Evolutionary conservation across 2,329 filamentous ascomycete genomes (phyloP).

Genomic region (Alternaria arborescens): DNA sequence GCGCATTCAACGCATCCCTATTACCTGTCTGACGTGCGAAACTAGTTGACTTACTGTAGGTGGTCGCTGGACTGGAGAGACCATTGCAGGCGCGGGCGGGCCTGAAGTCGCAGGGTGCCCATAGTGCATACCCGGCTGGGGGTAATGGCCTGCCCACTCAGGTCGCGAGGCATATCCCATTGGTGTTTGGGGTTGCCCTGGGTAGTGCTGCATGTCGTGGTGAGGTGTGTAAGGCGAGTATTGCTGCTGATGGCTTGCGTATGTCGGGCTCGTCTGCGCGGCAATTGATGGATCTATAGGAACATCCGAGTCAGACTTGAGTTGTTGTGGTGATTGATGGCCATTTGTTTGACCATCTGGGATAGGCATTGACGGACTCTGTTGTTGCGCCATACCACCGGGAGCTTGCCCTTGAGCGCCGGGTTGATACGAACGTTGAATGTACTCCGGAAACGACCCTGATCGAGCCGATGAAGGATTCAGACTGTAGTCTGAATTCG

Average conservation of each 20-base stretch:
- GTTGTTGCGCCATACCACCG: conserved; percentile 97
- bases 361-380: conserved; percentile 95
- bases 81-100: conserved; percentile 64
- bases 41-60: conserved; percentile 64
- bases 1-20: conserved; percentile 1
- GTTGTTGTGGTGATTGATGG: conserved; percentile 71
- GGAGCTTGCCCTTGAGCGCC: conserved; percentile 76
- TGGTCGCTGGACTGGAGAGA: conserved; percentile 67
- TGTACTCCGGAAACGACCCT: conserved; percentile 85
- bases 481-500: conserved; percentile 87
- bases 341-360: conserved; percentile 77
- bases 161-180: conserved; percentile 71
- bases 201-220: conserved; percentile 84
- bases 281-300: conserved; percentile 99
- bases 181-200: conserved; percentile 65
- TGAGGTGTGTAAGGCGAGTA: conserved; percentile 88
- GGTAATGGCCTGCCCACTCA: conserved; percentile 74
- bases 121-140: conserved; percentile 54
- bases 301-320: conserved; percentile 95
- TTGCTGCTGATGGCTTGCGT: conserved; percentile 74
- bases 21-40: background rate
- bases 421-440: conserved; percentile 81
- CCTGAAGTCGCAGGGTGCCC: conserved; percentile 66
- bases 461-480: conserved; percentile 80
- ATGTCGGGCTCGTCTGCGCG: conserved; percentile 89